Base-by-base conservation (phyloP, 2,329 filamentous ascomycete genomes). In the Ceratocystis diversiconidia region DNA sequence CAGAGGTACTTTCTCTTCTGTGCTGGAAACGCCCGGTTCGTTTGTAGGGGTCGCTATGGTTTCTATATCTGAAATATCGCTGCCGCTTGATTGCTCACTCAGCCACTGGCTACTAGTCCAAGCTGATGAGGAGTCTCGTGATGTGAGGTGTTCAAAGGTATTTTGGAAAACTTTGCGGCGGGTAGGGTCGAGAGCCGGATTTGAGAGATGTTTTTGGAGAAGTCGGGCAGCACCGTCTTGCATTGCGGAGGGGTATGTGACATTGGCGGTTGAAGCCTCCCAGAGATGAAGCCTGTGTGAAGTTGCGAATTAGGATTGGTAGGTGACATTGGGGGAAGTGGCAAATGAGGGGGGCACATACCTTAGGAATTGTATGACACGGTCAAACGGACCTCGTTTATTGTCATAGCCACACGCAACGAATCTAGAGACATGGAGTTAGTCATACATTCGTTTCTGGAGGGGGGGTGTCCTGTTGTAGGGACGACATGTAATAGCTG, bases 61-160 rank as follows among this genome's bases (percentile, higher is more conserved):
- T 73, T 90, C 86, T 0, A 84, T 88, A 46, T 80, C 78, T 2
- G 83, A 83, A 1, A 89, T 85, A 70, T 90, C 87, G 68, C 84
- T 87, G 0, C 86, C 87, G 1, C 86, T 86, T 0, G 79, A 78
- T 1, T 86, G 78, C 70, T 89, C 86, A 0, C 87, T 90, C 87
- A 90, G 89, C 87, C 87, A 90, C 72, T 90, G 87, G 0, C 86
- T 86, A 50, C 82, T 87, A 0, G 86, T 90, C 87, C 86, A 90
- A 0, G 82, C 81, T 19, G 73, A 69, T 3, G 36, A 55, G 0
- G 74, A 71, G 28, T 86, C 78, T 3, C 80, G 76, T 3, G 80
- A 82, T 1, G 76, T 82, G 2, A 88, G 74, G 12, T 79, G 79
- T 5, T 74, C 71, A 68, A 79, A 83, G 2, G 81, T 81, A 50